Conservation (phyloP, 805 yeast species). For the Nakazawaea holstii region DNA sequence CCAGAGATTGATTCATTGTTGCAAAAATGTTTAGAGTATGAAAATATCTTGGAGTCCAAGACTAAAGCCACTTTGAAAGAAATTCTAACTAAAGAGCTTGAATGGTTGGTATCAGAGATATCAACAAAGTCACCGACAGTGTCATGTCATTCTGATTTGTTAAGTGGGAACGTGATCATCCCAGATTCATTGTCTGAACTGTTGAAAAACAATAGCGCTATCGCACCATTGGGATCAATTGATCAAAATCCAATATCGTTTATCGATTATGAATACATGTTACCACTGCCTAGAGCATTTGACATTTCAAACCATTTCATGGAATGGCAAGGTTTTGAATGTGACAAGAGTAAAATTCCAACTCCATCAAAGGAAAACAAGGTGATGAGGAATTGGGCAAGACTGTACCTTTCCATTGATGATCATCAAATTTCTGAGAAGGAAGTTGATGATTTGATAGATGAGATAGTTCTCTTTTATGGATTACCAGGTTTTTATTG, state of each 20-base stretch:
- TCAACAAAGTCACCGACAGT: conserved; percentile 46
- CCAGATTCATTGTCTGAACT: conserved; percentile 33
- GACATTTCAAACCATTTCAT: conserved; percentile 72
- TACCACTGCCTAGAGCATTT: conserved; percentile 68
- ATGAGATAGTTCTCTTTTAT: conserved; percentile 56
- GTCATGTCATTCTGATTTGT: conserved; percentile 64
- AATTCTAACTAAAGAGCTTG: conserved; percentile 43
- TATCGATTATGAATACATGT: conserved; percentile 70
- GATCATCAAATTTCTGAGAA: conserved; percentile 10
- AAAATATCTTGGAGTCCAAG: conserved; percentile 17
- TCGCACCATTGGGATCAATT: conserved; percentile 8
- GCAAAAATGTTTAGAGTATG: conserved; percentile 30
- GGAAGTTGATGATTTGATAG: conserved; percentile 38
- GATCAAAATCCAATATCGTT: conserved; percentile 42
- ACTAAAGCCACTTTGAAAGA: conserved; percentile 20
- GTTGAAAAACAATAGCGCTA: background rate
- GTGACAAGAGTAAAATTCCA: conserved; percentile 58
- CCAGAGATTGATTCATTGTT: conserved; percentile 43
- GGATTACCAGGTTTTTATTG: conserved; percentile 82
- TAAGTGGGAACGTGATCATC: conserved; percentile 68
- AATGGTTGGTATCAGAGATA: conserved; percentile 44
- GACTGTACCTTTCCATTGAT: conserved; percentile 40
- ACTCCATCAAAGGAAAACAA: conserved; percentile 37
- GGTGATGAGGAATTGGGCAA: conserved; percentile 51
- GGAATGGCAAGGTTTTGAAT: conserved; percentile 81